These are phyloP conservation scores for Pichia sp. DNA, from an alignment of 1,139 yeast genomes.

Conservation along the genomic window DNA sequence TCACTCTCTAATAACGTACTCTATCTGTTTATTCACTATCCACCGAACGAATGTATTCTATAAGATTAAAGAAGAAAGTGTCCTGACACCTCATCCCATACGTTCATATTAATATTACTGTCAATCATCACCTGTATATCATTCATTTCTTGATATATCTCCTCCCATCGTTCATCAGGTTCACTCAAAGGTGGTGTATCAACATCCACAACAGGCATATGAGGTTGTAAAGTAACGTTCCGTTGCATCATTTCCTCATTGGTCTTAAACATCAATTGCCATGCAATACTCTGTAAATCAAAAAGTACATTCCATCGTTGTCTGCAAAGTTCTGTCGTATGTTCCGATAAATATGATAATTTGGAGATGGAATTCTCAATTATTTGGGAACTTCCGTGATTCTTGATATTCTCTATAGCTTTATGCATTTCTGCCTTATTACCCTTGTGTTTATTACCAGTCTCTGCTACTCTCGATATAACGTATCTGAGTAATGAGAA, in stretches of 20 bases:
- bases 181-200: background rate
- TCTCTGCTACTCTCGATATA: conserved; percentile 8
- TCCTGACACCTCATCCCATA: conserved; percentile 20
- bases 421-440: background rate
- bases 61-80: conserved; percentile 11
- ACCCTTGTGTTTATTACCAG: conserved; percentile 4
- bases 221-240: background rate
- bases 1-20: too few relatives aligned
- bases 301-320: conserved; percentile 18
- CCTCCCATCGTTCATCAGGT: conserved; percentile 14
- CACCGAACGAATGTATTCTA: too few relatives aligned
- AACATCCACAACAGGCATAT: background rate
- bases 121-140: conserved; percentile 15
- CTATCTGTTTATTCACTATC: too few relatives aligned
- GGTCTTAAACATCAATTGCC: conserved; percentile 13
- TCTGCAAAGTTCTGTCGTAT: conserved; percentile 16
- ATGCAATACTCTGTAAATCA: conserved; percentile 15
- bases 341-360: conserved; percentile 15
- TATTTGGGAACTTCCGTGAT: conserved; percentile 6
- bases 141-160: conserved; percentile 13
- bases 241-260: background rate
- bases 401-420: background rate
- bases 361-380: conserved; percentile 11
- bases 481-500: conserved; percentile 15
- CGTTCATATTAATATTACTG: conserved; percentile 15